These are phyloP conservation scores for Crithidia brevicula DNA, from an alignment of 208 protist species.

Conservation along the genomic window DNA sequence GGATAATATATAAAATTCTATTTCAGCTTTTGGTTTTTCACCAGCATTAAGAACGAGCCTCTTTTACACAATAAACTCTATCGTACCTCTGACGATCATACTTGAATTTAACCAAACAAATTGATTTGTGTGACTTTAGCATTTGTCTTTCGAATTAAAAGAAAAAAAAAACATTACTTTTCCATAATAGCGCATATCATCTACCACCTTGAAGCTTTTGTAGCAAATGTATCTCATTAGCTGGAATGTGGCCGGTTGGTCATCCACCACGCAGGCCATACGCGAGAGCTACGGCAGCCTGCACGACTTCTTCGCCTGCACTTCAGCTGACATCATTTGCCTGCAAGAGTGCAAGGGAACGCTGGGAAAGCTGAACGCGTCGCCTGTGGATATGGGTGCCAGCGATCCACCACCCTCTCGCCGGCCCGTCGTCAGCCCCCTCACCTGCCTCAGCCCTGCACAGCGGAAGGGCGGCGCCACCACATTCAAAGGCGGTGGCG, in stretches of 20 bases:
- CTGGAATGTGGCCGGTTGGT: constrained; percentile 92
- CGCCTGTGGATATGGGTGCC: constrained; percentile 68
- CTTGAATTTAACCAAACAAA: no score
- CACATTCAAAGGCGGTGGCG: constrained; percentile 8
- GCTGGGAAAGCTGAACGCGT: constrained; percentile 50
- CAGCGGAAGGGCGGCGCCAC: not conserved
- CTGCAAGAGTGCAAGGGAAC: constrained; percentile 88
- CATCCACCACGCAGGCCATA: constrained; percentile 65
- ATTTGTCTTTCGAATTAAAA: not conserved
- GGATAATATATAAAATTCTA: no score
- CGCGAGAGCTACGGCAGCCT: constrained; percentile 82
- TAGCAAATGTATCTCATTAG: constrained; percentile 87
- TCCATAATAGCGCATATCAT: no score
- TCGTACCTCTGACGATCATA: no score
- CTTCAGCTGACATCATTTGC: constrained; percentile 78
- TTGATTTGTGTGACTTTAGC: no score
- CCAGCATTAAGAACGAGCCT: no score
- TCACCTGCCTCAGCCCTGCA: constrained; percentile 9
- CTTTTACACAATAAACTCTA: no score
- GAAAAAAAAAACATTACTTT: not conserved
- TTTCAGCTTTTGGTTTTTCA: no score
- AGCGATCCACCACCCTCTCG: constrained; percentile 41
- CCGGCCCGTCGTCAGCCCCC: constrained; percentile 18
- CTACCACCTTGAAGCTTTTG: no score
- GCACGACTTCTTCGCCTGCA: constrained; percentile 63